Base-by-base conservation (phyloP, 345 rosid genomes). In the Populus simonii region DNA sequence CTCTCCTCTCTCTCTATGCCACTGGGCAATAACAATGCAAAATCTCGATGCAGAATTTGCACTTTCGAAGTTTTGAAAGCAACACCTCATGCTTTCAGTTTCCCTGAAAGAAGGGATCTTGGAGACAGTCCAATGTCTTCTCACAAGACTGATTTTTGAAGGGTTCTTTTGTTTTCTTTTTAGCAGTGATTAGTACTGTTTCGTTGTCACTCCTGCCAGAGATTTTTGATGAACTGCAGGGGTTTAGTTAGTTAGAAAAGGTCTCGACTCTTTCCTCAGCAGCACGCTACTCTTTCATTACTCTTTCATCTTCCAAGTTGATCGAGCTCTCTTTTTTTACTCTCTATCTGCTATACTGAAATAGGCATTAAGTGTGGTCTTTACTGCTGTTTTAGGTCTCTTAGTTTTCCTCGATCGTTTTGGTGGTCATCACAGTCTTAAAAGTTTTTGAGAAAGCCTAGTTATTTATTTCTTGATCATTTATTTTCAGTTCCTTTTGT, bases 371-470 rank as follows among this genome's bases (percentile, higher is more conserved):
- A 47, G 51, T 49, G 16, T 49, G 53, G 66, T 20, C 15, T 23
- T 61, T 61, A 61, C 31, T 55, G 61, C 61, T 73, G 25, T 3
- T 27, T 53, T 53, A n/a, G 74, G 43, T 72, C 74, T 55, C 47
- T 57, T n/a, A 17, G 55, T 72, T 72, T 72, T 39, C 11, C 38
- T 33, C 36, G n/a, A n/a, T n/a, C n/a, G 36, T 33, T 33, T 33
- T 4, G 36, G 36, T 33, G 36, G 36, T 33, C 36, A 5, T 72
- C 66, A 51, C 1, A n/a, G 35, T 15, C 57, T n/a, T 18, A 4
- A 22, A 53, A 20, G n/a, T 33, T 36, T 39, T 39, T 1, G 43
- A 39, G 59, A 53, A 53, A 53, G 59, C 7, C 6, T 7, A 53
- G 43, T 39, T 39, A 6, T 43, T 25, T 36, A 5, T 8, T 4